Evolutionary conservation across 352 stramenopile species (phyloP).

Genomic region (Phytophthora colocasiae): DNA sequence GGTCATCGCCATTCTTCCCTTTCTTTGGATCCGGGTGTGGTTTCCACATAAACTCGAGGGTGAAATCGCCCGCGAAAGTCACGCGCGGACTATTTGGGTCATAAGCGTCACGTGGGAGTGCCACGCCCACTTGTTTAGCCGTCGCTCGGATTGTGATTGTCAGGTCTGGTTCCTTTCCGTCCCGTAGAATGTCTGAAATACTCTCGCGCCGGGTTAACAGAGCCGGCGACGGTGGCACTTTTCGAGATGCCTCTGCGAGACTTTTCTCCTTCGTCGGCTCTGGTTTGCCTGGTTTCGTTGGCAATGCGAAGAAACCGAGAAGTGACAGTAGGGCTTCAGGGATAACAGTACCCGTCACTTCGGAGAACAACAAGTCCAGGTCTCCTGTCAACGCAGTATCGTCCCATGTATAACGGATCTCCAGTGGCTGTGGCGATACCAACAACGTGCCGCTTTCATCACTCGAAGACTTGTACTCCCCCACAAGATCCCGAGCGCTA

Average conservation of each 20-base stretch:
- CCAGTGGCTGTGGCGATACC: conserved; percentile 46
- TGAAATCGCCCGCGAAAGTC: conserved; percentile 63
- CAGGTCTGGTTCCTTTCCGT: conserved; percentile 51
- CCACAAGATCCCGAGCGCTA: conserved; percentile 44
- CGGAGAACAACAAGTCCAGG: conserved; percentile 56
- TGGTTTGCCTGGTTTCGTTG: conserved; percentile 25
- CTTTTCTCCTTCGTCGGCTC: conserved; percentile 2
- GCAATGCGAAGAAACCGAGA: conserved; percentile 63
- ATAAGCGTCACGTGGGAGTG: conserved; percentile 63
- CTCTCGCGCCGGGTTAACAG: conserved; percentile 48
- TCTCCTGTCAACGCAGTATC: conserved; percentile 46
- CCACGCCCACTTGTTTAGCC: conserved; percentile 59
- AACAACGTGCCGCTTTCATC: conserved; percentile 41
- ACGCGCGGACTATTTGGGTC: conserved; percentile 52
- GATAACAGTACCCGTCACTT: conserved; percentile 63
- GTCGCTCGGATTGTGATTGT: conserved; percentile 53
- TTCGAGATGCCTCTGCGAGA: conserved; percentile 1
- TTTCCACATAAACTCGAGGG: conserved; percentile 60
- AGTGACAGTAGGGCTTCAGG: conserved; percentile 55
- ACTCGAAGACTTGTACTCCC: conserved; percentile 26
- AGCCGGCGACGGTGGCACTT: conserved; percentile 22
- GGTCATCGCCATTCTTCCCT: conserved; percentile 34
- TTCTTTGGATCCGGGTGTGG: conserved; percentile 31
- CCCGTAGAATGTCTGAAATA: conserved; percentile 59
- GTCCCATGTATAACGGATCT: conserved; percentile 73